Evolutionary conservation across 2,329 filamentous ascomycete species (phyloP).

Genomic region (Madurella fahalii): DNA sequence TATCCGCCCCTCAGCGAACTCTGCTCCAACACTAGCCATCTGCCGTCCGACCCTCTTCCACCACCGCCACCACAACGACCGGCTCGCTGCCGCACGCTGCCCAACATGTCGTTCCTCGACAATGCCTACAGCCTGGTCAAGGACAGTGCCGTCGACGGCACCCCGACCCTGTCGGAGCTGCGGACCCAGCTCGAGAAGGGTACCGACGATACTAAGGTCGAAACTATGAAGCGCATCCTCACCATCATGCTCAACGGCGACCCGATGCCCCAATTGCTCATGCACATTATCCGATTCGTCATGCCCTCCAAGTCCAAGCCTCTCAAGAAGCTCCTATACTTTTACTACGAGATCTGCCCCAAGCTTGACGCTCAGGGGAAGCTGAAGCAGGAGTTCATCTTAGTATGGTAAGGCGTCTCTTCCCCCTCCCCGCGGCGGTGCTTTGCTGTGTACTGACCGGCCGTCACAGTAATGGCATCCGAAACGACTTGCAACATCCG

Average conservation of each 20-base stretch:
- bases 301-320: conserved; percentile 98
- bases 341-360: conserved; percentile 98
- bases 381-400: conserved; percentile 98
- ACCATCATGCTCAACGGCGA: conserved; percentile 98
- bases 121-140: conserved; percentile 93
- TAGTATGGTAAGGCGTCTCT: conserved; percentile 70
- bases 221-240: conserved; percentile 94
- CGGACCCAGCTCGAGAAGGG: conserved; percentile 92
- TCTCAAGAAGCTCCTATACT: conserved; percentile 96
- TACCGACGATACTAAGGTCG: conserved; percentile 85
- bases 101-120: conserved; percentile 91
- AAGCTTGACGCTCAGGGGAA: conserved; percentile 91
- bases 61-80: conserved; percentile 1
- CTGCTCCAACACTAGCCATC: conserved; percentile 5
- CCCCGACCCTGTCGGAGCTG: conserved; percentile 85
- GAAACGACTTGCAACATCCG: conserved; percentile 92
- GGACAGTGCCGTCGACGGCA: conserved; percentile 86
- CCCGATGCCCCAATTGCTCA: conserved; percentile 88
- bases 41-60: background rate
- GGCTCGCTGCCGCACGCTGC: conserved; percentile 17
- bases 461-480: conserved; percentile 78
- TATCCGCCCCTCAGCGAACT: conserved; percentile 13
- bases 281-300: conserved; percentile 99
- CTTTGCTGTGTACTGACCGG: conserved; percentile 25
- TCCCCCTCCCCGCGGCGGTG: background rate